A percentile compares a stretch with the other conserved stretches of the same genome.
These are phyloP conservation scores for Fusarium sp. DNA, from an alignment of 2,329 filamentous ascomycete genomes.

Conservation along the genomic window DNA sequence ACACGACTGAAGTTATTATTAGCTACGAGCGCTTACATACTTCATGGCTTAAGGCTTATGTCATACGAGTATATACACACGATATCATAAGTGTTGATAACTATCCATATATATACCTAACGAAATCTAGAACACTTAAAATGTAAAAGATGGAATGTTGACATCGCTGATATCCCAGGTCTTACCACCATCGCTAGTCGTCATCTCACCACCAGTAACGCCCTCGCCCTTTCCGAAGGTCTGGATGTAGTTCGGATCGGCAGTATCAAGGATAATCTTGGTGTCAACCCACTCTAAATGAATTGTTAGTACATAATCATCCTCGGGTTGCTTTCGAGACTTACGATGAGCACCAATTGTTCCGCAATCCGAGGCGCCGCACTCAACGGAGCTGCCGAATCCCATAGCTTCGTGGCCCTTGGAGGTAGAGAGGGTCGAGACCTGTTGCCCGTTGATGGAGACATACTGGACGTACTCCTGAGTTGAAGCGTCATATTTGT, in stretches of 20 bases:
- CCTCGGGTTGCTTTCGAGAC: rapidly evolving
- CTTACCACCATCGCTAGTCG: conserved; percentile 17
- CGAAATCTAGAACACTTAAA: background rate
- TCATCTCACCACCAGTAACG: conserved; percentile 10
- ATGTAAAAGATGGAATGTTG: background rate
- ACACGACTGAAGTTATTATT: rapidly evolving
- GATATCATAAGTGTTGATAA: rapidly evolving
- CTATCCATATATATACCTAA: rapidly evolving
- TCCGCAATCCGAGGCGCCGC: conserved; percentile 82
- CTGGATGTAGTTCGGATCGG: conserved; percentile 31
- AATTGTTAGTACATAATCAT: background rate
- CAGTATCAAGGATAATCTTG: conserved; percentile 19
- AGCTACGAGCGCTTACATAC: rapidly evolving
- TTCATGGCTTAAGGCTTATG: no score
- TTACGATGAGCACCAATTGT: conserved; percentile 36
- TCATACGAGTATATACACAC: no score
- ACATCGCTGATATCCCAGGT: conserved; percentile 12
- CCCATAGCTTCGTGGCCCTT: conserved; percentile 51
- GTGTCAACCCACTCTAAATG: conserved; percentile 32
- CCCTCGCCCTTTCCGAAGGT: conserved; percentile 30
- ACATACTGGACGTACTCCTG: conserved; percentile 33
- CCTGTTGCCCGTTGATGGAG: conserved; percentile 34
- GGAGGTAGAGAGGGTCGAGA: conserved; percentile 56
- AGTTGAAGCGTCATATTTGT: conserved; percentile 26
- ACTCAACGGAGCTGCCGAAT: conserved; percentile 61